Base-by-base conservation (phyloP, 1,284 basidiomycete genomes). In the Leccinum brunneo-olivaceum region DNA sequence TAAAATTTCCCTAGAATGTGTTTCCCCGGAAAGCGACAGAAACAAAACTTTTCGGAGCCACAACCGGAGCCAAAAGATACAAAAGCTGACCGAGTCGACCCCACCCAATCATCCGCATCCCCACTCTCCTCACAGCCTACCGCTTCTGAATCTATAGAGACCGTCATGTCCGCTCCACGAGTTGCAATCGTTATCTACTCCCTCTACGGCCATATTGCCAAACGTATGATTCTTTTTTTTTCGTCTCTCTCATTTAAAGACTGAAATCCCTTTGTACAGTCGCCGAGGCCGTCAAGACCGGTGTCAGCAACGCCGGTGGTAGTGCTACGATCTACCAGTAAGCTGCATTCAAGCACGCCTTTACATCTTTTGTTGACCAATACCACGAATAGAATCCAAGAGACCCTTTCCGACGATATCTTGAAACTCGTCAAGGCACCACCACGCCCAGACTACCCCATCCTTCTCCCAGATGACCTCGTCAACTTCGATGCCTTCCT, bases 161-260 rank as follows among this genome's bases (percentile, higher is more conserved):
- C 27, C 14, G 45, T 19, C n/a, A 56, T 53, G 54, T 51, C 63
- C 1, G 19, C 56, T 19, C 81, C 85, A 38, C 79, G 76, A 59
- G 72, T 89, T 58, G 88, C 84, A 45, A 88, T 92, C 56, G 66
- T 89, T 56, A 83, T 89, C 72, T 92, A 92, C 73, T 71, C 81
- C 45, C 75, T 86, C 66, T 91, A 86, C 62, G 87, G 87, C 53
- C 90, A 92, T 66, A 77, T 90, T 61, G 73, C 72, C 53, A 77
- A 75, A 58, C 39, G 84, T 88, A 58, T 37, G 81, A 74, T 4
- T 21, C 6, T 12, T 15, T 4, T 21, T 5, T 12, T 15, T 29
- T 23, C 50, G 5, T 45, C 18, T 0, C 15, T n/a, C 18, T 48
- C 25, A 8, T 38, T 14, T 35, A 0, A 19, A 34, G 24, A 15